Conservation (phyloP, 108 stramenopile genomes). For the Aurantiochytrium sp. region DNA sequence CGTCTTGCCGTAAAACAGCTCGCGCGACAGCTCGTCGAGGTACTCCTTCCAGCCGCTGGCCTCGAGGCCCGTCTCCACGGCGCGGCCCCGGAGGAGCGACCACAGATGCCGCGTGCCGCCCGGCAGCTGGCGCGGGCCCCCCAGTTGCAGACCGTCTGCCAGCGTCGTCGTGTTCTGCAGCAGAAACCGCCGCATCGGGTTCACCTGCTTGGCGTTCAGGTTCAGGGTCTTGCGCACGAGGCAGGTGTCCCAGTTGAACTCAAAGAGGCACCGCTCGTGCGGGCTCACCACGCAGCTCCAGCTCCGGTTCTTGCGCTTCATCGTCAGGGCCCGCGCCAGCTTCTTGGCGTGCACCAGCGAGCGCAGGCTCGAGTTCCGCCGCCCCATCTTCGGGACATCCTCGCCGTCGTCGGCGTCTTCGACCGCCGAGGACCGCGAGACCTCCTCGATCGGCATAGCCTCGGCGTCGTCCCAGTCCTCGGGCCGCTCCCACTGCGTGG, state of each 20-base stretch:
- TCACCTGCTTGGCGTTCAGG: conserved; percentile 26
- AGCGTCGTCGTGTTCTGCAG: conserved; percentile 15
- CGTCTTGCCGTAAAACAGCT: background rate
- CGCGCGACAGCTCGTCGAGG: background rate
- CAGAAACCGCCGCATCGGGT: background rate
- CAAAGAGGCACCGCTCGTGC: background rate
- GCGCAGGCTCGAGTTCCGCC: background rate
- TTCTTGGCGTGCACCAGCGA: background rate
- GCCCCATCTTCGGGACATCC: background rate
- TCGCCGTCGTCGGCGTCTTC: background rate
- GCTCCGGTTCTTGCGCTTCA: background rate
- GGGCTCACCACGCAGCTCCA: background rate
- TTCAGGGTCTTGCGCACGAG: conserved; percentile 3
- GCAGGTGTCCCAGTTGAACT: background rate
- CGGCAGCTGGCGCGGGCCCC: background rate
- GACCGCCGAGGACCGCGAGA: background rate
- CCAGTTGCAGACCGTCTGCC: background rate
- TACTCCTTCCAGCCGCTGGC: background rate
- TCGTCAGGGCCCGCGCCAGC: background rate
- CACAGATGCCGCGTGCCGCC: conserved; percentile 17
- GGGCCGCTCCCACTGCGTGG: background rate
- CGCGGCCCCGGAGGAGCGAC: background rate
- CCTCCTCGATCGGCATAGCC: background rate
- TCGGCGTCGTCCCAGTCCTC: background rate
- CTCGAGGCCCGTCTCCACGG: background rate